Evolutionary conservation across 1,284 basidiomycete species (phyloP).

Genomic region (Cryptococcus jaspeensis): DNA sequence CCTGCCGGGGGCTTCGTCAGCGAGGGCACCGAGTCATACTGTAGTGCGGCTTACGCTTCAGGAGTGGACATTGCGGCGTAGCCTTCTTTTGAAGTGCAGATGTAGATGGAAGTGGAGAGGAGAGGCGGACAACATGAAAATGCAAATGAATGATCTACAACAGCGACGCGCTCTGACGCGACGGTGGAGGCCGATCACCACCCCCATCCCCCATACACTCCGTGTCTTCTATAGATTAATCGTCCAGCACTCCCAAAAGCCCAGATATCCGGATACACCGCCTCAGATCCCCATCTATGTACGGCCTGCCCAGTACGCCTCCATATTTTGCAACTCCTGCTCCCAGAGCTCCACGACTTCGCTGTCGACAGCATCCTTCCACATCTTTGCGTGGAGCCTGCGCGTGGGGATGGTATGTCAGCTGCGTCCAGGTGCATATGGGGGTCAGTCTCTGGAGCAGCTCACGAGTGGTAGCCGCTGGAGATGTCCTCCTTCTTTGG

Average conservation of each 20-base stretch:
- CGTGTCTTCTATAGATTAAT: neutral
- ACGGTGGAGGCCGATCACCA: neutral
- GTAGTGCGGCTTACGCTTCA: neutral
- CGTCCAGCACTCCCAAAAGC: neutral
- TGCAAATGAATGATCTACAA: too few species aligned
- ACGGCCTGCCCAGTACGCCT: neutral
- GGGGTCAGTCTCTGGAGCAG: neutral
- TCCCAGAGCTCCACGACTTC: constrained; percentile 8
- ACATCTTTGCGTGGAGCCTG: constrained; percentile 23
- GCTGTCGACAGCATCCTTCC: constrained; percentile 14
- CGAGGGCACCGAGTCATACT: too few species aligned
- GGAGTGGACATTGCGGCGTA: neutral
- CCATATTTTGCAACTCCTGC: constrained; percentile 8
- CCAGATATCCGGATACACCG: neutral
- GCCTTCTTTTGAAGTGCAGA: constrained; percentile 1
- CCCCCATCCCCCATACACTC: neutral
- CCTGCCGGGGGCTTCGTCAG: constrained; percentile 8
- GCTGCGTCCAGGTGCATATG: neutral
- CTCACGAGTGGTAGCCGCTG: neutral
- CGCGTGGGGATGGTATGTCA: neutral
- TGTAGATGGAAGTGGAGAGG: constrained; percentile 5
- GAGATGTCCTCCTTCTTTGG: neutral
- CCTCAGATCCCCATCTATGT: neutral
- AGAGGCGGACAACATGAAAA: constrained; percentile 4
- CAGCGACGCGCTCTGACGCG: too few species aligned